These are phyloP conservation scores for Ophiostoma montium DNA, from an alignment of 2,329 filamentous ascomycete genomes.

Conservation along the genomic window DNA sequence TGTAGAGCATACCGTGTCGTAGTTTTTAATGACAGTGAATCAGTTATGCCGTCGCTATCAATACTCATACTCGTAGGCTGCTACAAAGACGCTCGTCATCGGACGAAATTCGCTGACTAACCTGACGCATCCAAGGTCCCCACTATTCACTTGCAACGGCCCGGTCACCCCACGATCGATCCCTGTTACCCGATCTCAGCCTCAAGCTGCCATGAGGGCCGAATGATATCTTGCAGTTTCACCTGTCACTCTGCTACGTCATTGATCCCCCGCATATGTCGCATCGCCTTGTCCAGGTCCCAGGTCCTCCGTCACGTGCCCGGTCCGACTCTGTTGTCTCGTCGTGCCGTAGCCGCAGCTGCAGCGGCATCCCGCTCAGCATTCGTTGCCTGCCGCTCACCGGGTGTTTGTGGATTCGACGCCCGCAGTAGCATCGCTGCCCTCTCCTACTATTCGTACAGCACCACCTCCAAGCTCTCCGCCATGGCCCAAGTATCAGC, in stretches of 20 bases:
- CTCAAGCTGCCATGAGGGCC: background rate
- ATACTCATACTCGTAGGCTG: too few relatives aligned
- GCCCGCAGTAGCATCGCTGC: background rate
- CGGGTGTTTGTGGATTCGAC: background rate
- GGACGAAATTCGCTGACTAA: background rate
- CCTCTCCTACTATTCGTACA: background rate
- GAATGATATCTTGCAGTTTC: background rate
- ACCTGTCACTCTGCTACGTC: background rate
- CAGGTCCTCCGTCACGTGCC: conserved; percentile 10
- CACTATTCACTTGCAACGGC: background rate
- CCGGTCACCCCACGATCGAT: background rate
- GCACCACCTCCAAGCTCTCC: background rate
- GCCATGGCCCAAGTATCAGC: conserved; percentile 9
- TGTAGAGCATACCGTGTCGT: too few relatives aligned
- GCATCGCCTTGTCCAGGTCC: conserved; percentile 8
- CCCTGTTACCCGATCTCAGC: background rate
- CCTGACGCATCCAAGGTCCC: background rate
- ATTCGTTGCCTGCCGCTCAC: background rate
- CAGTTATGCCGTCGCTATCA: too few relatives aligned
- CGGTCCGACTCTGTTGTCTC: conserved; percentile 4
- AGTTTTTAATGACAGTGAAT: too few relatives aligned
- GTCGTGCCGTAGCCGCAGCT: background rate
- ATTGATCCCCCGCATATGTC: conserved; percentile 7
- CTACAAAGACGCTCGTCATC: background rate
- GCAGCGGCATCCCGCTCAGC: background rate